These are phyloP conservation scores for Fusarium pilosicola DNA, from an alignment of 2,329 filamentous ascomycete genomes.

Conservation along the genomic window DNA sequence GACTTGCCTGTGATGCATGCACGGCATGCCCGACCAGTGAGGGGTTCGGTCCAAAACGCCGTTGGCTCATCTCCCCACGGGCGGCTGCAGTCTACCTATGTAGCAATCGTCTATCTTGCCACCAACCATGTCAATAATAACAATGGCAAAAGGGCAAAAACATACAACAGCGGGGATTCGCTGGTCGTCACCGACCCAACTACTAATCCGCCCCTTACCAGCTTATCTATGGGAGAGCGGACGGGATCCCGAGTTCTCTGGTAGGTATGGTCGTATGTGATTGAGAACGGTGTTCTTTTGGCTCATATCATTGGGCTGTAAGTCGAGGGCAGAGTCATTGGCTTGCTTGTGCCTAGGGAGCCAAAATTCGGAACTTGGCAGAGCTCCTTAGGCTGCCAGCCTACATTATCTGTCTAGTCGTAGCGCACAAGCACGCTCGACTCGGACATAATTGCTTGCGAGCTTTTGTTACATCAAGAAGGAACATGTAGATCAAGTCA, in stretches of 20 bases:
- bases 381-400: no score
- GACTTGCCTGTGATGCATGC: no score
- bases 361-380: neutral
- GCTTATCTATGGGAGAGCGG: constrained; percentile 2
- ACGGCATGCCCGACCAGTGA: no score
- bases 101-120: no score
- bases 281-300: fast-evolving
- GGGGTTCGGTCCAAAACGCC: no score
- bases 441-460: no score
- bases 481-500: neutral
- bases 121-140: neutral
- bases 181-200: neutral
- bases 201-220: neutral
- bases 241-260: constrained; percentile 11
- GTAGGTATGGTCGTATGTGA: constrained; percentile 8
- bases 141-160: neutral
- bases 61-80: neutral
- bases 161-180: neutral
- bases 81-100: neutral
- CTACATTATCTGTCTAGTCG: neutral
- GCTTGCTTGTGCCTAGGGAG: neutral
- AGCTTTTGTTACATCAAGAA: no score
- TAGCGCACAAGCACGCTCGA: neutral
- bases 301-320: fast-evolving
- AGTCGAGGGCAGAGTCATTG: neutral